Evolutionary conservation across 768 basidiomycete genomes (phyloP).

Genomic region (Leccinum rimulosum): DNA sequence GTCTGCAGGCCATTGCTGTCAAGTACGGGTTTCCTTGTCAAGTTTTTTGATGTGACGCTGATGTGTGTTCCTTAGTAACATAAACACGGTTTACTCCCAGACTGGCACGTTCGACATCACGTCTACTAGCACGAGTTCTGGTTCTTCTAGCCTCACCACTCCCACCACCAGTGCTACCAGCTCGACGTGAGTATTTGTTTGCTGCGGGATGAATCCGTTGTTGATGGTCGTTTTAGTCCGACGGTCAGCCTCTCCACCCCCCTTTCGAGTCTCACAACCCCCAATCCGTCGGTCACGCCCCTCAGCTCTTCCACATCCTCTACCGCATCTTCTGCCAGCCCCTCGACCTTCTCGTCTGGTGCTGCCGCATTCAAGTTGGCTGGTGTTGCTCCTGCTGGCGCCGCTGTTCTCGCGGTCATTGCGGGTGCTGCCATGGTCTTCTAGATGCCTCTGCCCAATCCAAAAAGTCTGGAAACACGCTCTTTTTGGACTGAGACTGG

Average conservation of each 20-base stretch:
- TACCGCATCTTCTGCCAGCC: constrained; percentile 21
- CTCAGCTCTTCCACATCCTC: background rate
- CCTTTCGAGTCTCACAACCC: constrained; percentile 8
- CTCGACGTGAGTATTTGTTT: constrained; percentile 8
- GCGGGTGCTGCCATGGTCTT: constrained; percentile 50
- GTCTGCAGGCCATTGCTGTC: constrained; percentile 43
- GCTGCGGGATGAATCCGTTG: fast-evolving
- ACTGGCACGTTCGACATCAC: constrained; percentile 43
- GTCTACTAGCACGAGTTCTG: background rate
- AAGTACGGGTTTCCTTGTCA: constrained; percentile 27
- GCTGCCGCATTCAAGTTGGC: constrained; percentile 33
- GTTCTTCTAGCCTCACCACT: background rate
- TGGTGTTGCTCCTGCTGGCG: constrained; percentile 35
- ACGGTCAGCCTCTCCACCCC: background rate
- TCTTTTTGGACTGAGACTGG: background rate
- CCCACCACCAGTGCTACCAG: constrained; percentile 6
- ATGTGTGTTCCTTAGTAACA: constrained; percentile 31
- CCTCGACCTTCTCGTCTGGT: constrained; percentile 19
- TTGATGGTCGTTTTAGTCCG: constrained; percentile 5
- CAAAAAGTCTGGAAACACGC: background rate
- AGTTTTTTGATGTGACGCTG: background rate
- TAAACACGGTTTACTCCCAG: constrained; percentile 42
- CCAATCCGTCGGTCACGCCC: background rate
- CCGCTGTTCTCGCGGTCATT: constrained; percentile 41
- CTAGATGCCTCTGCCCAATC: constrained; percentile 28